Conservation (phyloP, 371 early-diverging fungal genomes). For the Smittium culicis region DNA sequence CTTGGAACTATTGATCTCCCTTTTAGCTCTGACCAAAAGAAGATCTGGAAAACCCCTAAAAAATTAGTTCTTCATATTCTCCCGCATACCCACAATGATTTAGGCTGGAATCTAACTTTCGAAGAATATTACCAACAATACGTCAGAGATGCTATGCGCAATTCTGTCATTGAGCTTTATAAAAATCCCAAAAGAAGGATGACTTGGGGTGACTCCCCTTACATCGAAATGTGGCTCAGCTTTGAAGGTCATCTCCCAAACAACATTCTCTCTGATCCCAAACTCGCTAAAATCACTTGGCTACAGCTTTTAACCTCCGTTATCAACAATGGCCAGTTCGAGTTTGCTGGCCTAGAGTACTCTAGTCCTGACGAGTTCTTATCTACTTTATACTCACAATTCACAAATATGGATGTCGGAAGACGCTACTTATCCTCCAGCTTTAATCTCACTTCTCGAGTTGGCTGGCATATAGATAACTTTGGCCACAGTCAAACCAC, state of each 20-base stretch:
- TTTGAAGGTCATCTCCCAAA: conserved; percentile 19
- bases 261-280: conserved; percentile 6
- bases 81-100: conserved; percentile 27
- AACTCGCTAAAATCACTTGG: conserved; percentile 17
- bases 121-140: conserved; percentile 19
- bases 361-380: conserved; percentile 30
- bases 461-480: conserved; percentile 30
- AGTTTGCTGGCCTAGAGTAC: conserved; percentile 24
- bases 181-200: conserved; percentile 15
- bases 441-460: conserved; percentile 16
- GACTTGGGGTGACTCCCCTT: conserved; percentile 29
- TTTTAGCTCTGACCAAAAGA: conserved; percentile 14
- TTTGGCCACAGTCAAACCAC: conserved; percentile 21
- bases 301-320: conserved; percentile 14
- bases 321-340: conserved; percentile 18
- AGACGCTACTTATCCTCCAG: conserved; percentile 15
- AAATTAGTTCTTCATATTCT: conserved; percentile 25
- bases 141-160: conserved; percentile 23
- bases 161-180: conserved; percentile 17
- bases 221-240: conserved; percentile 26
- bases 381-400: conserved; percentile 30
- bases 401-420: conserved; percentile 22
- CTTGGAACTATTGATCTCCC: conserved; percentile 22
- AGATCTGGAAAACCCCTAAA: conserved; percentile 10
- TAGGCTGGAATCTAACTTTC: conserved; percentile 31